These are phyloP conservation scores for Stenocarpella maydis DNA, from an alignment of 2,329 filamentous ascomycete species.

Conservation along the genomic window DNA sequence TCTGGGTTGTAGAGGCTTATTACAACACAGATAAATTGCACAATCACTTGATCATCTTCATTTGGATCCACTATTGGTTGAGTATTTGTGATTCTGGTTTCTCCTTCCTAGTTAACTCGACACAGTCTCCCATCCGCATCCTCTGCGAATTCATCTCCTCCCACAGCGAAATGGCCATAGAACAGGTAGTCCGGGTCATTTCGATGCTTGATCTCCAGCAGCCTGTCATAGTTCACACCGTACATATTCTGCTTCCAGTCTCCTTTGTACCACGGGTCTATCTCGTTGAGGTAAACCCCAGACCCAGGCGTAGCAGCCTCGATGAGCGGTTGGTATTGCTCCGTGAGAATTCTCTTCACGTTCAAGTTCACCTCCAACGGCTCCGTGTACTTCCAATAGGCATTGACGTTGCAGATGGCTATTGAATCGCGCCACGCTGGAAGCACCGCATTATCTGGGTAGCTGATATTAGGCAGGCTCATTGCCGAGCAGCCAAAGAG, in stretches of 20 bases:
- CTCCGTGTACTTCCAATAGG: background rate
- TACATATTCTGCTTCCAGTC: constrained; percentile 47
- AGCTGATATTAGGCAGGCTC: background rate
- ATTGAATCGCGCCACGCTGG: constrained; percentile 42
- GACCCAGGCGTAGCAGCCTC: background rate
- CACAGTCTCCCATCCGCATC: background rate
- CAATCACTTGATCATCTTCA: background rate
- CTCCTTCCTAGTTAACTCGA: too few relatives aligned
- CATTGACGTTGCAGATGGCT: background rate
- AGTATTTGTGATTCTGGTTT: background rate
- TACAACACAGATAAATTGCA: background rate
- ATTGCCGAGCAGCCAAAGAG: background rate
- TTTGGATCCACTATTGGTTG: too few relatives aligned
- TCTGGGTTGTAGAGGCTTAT: background rate
- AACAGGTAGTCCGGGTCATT: constrained; percentile 46
- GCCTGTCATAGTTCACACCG: constrained; percentile 42
- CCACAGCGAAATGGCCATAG: constrained; percentile 38
- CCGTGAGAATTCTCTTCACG: background rate
- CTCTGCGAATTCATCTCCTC: constrained; percentile 31
- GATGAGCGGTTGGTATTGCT: background rate
- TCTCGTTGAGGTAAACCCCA: constrained; percentile 41
- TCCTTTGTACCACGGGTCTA: constrained; percentile 46
- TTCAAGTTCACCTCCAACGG: background rate
- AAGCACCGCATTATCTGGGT: constrained; percentile 41
- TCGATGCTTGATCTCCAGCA: constrained; percentile 44